phyloP scores from a whole-genome alignment of 306 rosid genomes.

The Hippophae rhamnoides region DNA sequence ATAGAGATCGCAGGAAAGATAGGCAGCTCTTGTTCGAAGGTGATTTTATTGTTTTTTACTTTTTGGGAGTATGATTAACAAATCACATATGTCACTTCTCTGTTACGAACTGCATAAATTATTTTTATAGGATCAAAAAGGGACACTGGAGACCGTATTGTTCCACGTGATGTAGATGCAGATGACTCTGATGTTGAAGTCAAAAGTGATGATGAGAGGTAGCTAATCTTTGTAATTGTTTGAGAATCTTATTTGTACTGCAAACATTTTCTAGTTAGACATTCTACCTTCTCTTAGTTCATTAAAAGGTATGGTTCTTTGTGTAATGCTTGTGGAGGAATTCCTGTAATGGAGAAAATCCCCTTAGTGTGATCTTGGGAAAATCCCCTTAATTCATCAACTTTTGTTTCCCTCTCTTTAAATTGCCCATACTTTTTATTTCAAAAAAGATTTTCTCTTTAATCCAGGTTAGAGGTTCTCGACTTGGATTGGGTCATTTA shows the following conservation, averaged over 20 bases:
- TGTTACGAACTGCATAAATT: conserved; percentile 1
- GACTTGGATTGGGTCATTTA: no score
- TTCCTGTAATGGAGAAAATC: not conserved
- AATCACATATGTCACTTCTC: not conserved
- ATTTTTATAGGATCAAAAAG: conserved; percentile 48
- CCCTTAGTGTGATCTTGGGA: no score
- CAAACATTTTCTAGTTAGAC: not conserved
- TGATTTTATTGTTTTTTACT: conserved; percentile 17
- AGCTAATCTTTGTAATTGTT: conserved; percentile 4
- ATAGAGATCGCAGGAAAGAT: conserved; percentile 63
- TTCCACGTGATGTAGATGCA: conserved; percentile 78
- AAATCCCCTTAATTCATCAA: no score
- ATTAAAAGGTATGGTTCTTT: not conserved
- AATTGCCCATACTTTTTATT: no score
- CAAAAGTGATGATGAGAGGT: conserved; percentile 91
- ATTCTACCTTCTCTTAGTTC: not conserved
- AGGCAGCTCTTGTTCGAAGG: conserved; percentile 59
- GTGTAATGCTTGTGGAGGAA: not conserved
- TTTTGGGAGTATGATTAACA: conserved; percentile 5
- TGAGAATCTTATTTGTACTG: conserved; percentile 3
- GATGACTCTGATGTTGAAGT: conserved; percentile 92
- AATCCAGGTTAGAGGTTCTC: no score
- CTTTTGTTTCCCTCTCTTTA: no score
- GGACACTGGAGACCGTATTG: conserved; percentile 71
- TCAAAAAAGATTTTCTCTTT: no score